phyloP scores from a whole-genome alignment of 2,329 filamentous ascomycete species.

The Scedosporium minutisporum region DNA sequence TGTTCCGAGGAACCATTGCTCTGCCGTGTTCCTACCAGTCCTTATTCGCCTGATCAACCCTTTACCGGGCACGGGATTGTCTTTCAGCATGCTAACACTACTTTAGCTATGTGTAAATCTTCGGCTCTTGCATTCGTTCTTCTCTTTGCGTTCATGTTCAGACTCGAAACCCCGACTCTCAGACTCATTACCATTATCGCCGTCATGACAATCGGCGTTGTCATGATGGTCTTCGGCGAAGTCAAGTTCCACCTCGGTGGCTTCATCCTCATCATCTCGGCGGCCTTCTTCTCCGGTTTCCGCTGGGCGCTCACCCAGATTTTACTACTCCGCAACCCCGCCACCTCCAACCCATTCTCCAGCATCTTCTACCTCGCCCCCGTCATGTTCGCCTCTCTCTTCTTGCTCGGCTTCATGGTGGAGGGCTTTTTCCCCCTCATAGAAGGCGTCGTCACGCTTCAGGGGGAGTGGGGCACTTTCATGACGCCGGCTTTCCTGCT shows the following conservation, averaged over 20 bases:
- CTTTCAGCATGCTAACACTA: slow-evolving; percentile 13
- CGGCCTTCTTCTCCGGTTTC: slow-evolving; percentile 92
- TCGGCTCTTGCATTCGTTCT: slow-evolving; percentile 92
- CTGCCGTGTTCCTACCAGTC: not conserved
- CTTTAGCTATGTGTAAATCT: slow-evolving; percentile 89
- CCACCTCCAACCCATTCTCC: slow-evolving; percentile 91
- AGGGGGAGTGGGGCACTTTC: slow-evolving; percentile 56
- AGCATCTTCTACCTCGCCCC: slow-evolving; percentile 97
- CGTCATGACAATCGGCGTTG: slow-evolving; percentile 83
- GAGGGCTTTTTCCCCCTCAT: slow-evolving; percentile 66
- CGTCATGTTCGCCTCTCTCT: slow-evolving; percentile 82
- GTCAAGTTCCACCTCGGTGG: slow-evolving; percentile 79
- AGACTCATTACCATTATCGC: slow-evolving; percentile 79
- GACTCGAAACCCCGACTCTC: slow-evolving; percentile 78
- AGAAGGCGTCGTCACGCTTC: slow-evolving; percentile 55
- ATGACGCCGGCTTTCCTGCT: slow-evolving; percentile 65
- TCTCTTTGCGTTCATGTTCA: slow-evolving; percentile 88
- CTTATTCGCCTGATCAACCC: slow-evolving; percentile 2
- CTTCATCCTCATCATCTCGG: slow-evolving; percentile 85
- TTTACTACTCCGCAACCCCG: slow-evolving; percentile 82
- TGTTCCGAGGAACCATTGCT: not conserved
- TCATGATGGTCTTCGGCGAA: slow-evolving; percentile 98
- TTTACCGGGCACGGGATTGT: not conserved
- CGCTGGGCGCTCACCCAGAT: slow-evolving; percentile 99
- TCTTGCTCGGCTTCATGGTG: slow-evolving; percentile 72